phyloP scores from a whole-genome alignment of 2,329 filamentous ascomycete genomes.

The Sphaerulina musiva region DNA sequence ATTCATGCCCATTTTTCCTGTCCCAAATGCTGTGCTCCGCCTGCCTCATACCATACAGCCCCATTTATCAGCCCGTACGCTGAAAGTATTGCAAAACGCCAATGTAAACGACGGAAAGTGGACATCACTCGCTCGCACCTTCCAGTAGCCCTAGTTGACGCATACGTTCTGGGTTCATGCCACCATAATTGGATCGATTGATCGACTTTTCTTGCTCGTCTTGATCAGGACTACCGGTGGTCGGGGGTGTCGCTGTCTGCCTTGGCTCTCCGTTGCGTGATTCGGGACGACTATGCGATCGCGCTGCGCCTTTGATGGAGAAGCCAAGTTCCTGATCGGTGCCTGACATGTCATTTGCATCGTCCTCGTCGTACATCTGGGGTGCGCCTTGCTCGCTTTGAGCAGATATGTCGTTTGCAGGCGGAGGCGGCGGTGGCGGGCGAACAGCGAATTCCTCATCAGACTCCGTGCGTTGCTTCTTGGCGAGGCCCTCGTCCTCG shows the following conservation, averaged over 20 bases:
- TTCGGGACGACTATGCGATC: constrained; percentile 16
- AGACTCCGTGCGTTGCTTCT: constrained; percentile 30
- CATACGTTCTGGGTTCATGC: constrained; percentile 35
- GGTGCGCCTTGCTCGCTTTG: constrained; percentile 14
- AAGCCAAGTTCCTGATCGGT: constrained; percentile 24
- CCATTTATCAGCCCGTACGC: neutral
- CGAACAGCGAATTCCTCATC: constrained; percentile 31
- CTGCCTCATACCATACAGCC: neutral
- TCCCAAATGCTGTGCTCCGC: constrained; percentile 8
- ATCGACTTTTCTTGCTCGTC: constrained; percentile 28
- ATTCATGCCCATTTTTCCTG: constrained; percentile 9
- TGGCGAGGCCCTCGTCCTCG: constrained; percentile 27
- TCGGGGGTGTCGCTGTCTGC: constrained; percentile 43
- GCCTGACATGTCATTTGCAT: constrained; percentile 6
- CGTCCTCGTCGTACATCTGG: constrained; percentile 11
- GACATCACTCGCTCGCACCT: constrained; percentile 20
- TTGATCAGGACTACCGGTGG: constrained; percentile 33
- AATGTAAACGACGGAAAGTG: neutral
- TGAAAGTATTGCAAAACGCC: constrained; percentile 4
- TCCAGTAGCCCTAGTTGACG: constrained; percentile 30
- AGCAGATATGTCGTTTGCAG: constrained; percentile 21
- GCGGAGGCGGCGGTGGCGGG: constrained; percentile 39
- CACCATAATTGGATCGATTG: constrained; percentile 26
- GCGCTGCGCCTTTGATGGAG: constrained; percentile 25
- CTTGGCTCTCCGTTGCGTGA: constrained; percentile 31